These are phyloP conservation scores for Scytalidium lignicola DNA, from an alignment of 2,329 filamentous ascomycete genomes.

Conservation along the genomic window DNA sequence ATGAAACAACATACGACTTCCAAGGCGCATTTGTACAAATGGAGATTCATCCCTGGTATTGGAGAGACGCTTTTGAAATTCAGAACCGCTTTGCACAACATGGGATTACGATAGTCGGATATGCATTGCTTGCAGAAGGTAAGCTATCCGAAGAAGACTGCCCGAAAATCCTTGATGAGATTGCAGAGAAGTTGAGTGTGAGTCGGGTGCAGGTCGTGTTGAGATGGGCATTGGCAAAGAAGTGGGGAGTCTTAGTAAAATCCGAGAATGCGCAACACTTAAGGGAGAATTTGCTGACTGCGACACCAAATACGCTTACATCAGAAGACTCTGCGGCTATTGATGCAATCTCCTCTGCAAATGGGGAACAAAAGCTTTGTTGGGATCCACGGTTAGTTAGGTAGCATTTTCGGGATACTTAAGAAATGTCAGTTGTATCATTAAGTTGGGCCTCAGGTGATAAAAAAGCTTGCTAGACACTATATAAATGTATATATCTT, in stretches of 20 bases:
- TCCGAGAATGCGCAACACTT: constrained; percentile 9
- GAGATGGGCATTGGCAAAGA: constrained; percentile 12
- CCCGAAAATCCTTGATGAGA: constrained; percentile 6
- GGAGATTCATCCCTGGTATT: constrained; percentile 61
- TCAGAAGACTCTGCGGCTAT: constrained; percentile 9
- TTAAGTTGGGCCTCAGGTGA: no score
- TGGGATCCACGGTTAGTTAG: constrained; percentile 14
- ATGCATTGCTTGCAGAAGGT: constrained; percentile 18
- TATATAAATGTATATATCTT: no score
- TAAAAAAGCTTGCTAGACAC: no score
- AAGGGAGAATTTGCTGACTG: constrained; percentile 4
- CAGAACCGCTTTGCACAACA: constrained; percentile 9
- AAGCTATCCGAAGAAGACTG: constrained; percentile 9
- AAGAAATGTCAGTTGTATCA: no score
- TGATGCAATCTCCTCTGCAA: constrained; percentile 4
- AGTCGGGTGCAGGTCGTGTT: constrained; percentile 11
- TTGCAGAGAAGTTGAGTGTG: constrained; percentile 4
- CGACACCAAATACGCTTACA: constrained; percentile 4
- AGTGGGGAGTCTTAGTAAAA: constrained; percentile 11
- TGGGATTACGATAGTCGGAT: constrained; percentile 7
- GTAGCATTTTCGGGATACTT: no score
- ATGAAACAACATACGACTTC: constrained; percentile 44
- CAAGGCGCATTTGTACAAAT: constrained; percentile 72
- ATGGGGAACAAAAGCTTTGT: constrained; percentile 13
- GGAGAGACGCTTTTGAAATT: constrained; percentile 16